phyloP scores from a whole-genome alignment of 768 basidiomycete genomes.

The Russula sp. region DNA sequence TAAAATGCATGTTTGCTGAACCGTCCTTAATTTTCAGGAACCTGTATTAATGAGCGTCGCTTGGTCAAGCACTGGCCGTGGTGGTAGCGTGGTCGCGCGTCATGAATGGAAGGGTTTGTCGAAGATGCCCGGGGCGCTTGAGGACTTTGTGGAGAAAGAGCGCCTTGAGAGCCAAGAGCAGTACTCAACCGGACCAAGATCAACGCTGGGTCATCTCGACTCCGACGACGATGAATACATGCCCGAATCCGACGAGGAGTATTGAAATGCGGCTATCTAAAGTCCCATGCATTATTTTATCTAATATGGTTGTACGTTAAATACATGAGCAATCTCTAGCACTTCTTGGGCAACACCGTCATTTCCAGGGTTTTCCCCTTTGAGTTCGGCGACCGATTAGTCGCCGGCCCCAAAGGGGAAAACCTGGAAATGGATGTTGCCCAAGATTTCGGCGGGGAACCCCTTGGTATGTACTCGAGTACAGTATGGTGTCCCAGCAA shows the following conservation, averaged over 20 bases:
- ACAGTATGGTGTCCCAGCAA: no score
- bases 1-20: conserved; percentile 9
- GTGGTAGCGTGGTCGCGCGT: conserved; percentile 76
- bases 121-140: conserved; percentile 62
- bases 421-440: no score
- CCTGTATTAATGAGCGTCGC: conserved; percentile 90
- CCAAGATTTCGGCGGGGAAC: no score
- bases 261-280: conserved; percentile 1
- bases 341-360: no score
- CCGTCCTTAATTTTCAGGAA: conserved; percentile 47
- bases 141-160: conserved; percentile 71
- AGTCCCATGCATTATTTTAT: not conserved
- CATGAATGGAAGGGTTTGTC: conserved; percentile 96
- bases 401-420: no score
- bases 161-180: conserved; percentile 38
- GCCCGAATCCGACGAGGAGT: conserved; percentile 17
- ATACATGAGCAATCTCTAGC: not conserved
- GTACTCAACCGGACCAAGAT: not conserved
- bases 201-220: conserved; percentile 28
- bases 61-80: conserved; percentile 64
- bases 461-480: no score
- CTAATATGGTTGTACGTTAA: not conserved
- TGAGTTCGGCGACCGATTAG: no score
- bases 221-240: conserved; percentile 20
- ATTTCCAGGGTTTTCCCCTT: no score